phyloP scores from a whole-genome alignment of 139 green algal genomes.

The Tetradesmus lagerheimii region DNA sequence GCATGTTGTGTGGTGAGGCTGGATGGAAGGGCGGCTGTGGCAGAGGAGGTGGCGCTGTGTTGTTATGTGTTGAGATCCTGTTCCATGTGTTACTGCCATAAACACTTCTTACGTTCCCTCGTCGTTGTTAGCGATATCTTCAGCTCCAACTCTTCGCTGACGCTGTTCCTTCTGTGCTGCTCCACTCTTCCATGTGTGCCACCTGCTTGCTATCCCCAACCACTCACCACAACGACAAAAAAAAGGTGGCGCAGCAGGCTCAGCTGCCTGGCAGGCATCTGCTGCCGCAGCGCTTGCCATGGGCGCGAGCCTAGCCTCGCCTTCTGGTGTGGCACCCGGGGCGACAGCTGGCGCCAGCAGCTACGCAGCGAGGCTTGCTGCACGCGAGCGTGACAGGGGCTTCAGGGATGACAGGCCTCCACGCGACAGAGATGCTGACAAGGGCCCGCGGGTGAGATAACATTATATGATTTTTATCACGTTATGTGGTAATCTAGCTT shows the following conservation, averaged over 20 bases:
- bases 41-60: not conserved
- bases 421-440: not conserved
- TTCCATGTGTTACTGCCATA: too few relatives aligned
- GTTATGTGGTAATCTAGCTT: too few relatives aligned
- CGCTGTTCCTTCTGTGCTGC: not conserved
- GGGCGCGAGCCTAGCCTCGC: not conserved
- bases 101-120: not conserved
- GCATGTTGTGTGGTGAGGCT: not conserved
- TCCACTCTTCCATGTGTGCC: not conserved
- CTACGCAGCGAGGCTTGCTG: not conserved
- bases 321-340: not conserved
- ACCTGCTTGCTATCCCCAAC: not conserved
- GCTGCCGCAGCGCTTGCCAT: slow-evolving; percentile 26
- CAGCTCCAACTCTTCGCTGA: not conserved
- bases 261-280: slow-evolving; percentile 23
- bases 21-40: not conserved
- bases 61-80: not conserved
- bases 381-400: not conserved
- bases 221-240: not conserved
- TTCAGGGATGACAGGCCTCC: not conserved
- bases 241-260: not conserved
- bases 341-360: not conserved
- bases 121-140: not conserved
- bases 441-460: not conserved
- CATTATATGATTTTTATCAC: too few relatives aligned